phyloP scores from a whole-genome alignment of 148 eudicot species.

The Tetragonia tetragonoides region DNA sequence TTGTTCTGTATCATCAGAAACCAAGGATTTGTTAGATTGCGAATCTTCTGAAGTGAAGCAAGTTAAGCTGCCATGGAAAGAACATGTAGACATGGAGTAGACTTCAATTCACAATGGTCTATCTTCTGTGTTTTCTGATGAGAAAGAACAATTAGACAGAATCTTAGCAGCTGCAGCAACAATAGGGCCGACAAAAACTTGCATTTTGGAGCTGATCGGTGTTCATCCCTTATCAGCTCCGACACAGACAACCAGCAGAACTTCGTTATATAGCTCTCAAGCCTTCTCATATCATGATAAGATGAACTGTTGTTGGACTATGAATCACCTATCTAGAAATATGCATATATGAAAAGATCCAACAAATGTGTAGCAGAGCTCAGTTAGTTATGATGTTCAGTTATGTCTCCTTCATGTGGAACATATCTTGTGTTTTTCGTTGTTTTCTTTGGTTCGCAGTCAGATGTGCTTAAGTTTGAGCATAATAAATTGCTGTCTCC shows the following conservation, averaged over 20 bases:
- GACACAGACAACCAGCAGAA: too few species aligned
- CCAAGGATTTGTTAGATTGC: conserved; percentile 21
- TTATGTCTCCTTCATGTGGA: not conserved
- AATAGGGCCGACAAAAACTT: too few species aligned
- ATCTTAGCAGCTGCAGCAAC: too few species aligned
- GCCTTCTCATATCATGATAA: not conserved
- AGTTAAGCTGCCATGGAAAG: conserved; percentile 38
- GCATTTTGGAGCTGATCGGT: too few species aligned
- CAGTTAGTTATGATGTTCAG: conserved; percentile 7
- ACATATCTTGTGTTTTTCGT: not conserved
- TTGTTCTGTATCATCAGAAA: conserved; percentile 33
- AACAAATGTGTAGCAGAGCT: not conserved
- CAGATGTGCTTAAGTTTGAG: not conserved
- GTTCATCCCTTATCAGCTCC: too few species aligned
- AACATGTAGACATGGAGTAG: conserved; percentile 32
- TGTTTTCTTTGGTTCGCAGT: not conserved
- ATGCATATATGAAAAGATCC: not conserved
- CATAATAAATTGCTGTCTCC: too few species aligned
- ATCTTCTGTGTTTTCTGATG: not conserved
- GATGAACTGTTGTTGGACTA: not conserved
- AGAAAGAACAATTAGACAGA: not conserved
- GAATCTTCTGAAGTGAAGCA: conserved; percentile 48
- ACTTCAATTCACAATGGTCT: conserved; percentile 36
- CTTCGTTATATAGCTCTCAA: not conserved
- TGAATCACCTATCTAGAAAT: not conserved